Conservation (phyloP, 148 eudicot species). For the Rhododendron simsii region DNA sequence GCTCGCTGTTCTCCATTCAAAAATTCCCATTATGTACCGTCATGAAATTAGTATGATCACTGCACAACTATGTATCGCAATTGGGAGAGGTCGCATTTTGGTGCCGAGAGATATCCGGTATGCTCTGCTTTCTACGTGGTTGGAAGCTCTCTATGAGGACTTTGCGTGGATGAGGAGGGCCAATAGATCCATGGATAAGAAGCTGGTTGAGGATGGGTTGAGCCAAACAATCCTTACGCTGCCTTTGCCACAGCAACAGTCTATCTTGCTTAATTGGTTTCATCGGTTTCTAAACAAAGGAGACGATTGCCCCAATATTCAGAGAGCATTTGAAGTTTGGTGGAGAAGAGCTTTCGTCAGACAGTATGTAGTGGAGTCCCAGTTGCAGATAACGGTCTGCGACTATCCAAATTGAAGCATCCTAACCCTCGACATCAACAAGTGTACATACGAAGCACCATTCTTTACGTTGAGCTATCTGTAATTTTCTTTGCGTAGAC, state of each 20-base stretch:
- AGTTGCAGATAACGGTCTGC: conserved; percentile 69
- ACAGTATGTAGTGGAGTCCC: conserved; percentile 54
- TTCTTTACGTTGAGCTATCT: conserved; percentile 6
- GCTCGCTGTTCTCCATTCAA: conserved; percentile 75
- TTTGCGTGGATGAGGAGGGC: conserved; percentile 88
- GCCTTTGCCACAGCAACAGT: conserved; percentile 69
- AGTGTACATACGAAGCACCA: conserved; percentile 11
- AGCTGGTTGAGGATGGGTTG: conserved; percentile 75
- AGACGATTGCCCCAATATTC: conserved; percentile 92
- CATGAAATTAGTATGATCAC: conserved; percentile 87
- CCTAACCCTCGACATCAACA: neutral
- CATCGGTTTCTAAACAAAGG: conserved; percentile 81
- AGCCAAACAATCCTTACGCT: conserved; percentile 83
- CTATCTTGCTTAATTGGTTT: conserved; percentile 75
- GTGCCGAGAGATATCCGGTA: conserved; percentile 71
- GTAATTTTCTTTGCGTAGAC: too few relatives aligned
- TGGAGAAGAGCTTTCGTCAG: conserved; percentile 90
- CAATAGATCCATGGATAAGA: conserved; percentile 60
- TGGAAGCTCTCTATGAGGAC: conserved; percentile 85
- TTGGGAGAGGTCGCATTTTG: conserved; percentile 73
- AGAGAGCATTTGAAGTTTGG: conserved; percentile 94
- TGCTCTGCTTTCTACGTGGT: conserved; percentile 74
- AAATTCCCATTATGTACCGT: conserved; percentile 78
- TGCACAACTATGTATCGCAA: conserved; percentile 76
- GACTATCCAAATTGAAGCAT: conserved; percentile 42